Conservation (phyloP, 176 grass and related monocot genomes). For the Lolium rigidum region DNA sequence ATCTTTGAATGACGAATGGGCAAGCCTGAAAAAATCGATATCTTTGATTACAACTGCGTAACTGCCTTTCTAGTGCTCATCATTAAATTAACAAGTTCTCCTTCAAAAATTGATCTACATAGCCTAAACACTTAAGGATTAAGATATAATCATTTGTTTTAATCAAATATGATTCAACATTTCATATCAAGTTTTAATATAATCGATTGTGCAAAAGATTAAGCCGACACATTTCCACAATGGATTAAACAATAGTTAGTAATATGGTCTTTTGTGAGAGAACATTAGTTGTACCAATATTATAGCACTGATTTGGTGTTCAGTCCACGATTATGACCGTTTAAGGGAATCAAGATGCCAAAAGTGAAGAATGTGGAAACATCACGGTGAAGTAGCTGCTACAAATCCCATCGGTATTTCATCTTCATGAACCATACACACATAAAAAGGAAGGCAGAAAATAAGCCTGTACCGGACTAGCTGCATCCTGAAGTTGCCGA, state of each 20-base stretch:
- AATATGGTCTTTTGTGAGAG: too few species aligned
- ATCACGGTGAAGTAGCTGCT: not conserved
- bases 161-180: not conserved
- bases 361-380: not conserved
- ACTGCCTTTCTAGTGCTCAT: not conserved
- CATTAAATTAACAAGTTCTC: not conserved
- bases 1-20: not conserved
- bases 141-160: not conserved
- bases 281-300: constrained; percentile 29
- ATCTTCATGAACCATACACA: constrained; percentile 13
- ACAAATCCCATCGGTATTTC: not conserved
- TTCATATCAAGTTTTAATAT: not conserved
- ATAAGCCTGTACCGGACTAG: constrained; percentile 67
- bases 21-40: not conserved
- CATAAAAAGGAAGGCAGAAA: constrained; percentile 12
- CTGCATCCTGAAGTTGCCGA: constrained; percentile 76
- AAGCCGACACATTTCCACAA: not conserved
- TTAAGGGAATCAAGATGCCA: not conserved
- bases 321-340: not conserved
- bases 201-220: not conserved
- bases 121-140: not conserved
- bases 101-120: not conserved
- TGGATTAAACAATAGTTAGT: not conserved
- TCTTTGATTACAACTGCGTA: not conserved
- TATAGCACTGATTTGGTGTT: constrained; percentile 5